A percentile compares a stretch with the other conserved stretches of the same genome.
Evolutionary conservation across 805 yeast genomes (phyloP).

Genomic region (Starmera pachycereana): DNA sequence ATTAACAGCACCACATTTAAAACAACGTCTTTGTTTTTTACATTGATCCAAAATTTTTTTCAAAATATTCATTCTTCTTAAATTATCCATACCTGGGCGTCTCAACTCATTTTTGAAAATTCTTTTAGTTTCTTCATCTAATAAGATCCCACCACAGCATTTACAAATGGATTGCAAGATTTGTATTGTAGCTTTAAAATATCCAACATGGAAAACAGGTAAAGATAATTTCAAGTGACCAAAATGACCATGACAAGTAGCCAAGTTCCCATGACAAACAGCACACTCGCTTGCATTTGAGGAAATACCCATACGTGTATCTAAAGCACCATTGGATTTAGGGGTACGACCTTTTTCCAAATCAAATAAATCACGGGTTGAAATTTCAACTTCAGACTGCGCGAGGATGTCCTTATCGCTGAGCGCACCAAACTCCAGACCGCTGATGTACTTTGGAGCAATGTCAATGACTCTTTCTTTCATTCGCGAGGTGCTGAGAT

Average conservation of each 20-base stretch:
- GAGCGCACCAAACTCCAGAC: constrained; percentile 87
- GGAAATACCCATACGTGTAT: constrained; percentile 88
- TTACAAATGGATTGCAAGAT: constrained; percentile 89
- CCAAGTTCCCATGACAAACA: constrained; percentile 87
- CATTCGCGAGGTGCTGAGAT: constrained; percentile 5
- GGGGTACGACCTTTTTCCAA: constrained; percentile 84
- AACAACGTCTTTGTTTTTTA: constrained; percentile 87
- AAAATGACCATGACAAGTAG: constrained; percentile 96
- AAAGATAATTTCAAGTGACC: constrained; percentile 89
- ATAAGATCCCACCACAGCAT: constrained; percentile 66
- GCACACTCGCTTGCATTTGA: constrained; percentile 76
- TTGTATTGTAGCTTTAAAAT: constrained; percentile 82
- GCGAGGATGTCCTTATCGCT: constrained; percentile 85
- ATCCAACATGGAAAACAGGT: constrained; percentile 97
- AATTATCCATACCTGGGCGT: constrained; percentile 80
- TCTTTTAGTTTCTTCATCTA: constrained; percentile 64
- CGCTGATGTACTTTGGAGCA: constrained; percentile 84
- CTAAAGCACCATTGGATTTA: constrained; percentile 78
- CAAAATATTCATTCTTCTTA: constrained; percentile 82
- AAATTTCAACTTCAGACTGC: constrained; percentile 89
- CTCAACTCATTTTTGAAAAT: constrained; percentile 69
- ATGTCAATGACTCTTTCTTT: constrained; percentile 47
- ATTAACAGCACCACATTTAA: constrained; percentile 77
- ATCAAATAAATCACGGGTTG: constrained; percentile 86
- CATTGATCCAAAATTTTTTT: constrained; percentile 85